Evolutionary conservation across 768 basidiomycete genomes (phyloP).

Genomic region (Boletus rex-veris): DNA sequence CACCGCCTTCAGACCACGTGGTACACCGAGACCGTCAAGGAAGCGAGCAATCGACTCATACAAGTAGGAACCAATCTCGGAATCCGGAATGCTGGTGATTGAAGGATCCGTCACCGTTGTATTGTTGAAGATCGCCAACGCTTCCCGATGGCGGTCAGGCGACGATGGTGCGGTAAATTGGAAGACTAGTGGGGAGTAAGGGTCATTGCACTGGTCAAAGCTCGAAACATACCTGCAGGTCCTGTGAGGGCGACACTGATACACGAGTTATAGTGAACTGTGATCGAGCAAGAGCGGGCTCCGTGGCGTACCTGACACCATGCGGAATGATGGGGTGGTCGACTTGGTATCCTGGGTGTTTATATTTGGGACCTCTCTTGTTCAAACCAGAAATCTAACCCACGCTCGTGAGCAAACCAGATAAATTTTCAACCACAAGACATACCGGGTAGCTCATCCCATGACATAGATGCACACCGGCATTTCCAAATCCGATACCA

Average conservation of each 20-base stretch:
- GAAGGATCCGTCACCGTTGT: conserved; percentile 65
- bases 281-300: background rate
- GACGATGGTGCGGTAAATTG: conserved; percentile 94
- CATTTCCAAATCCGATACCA: conserved; percentile 93
- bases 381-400: conserved; percentile 86
- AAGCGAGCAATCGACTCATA: conserved; percentile 87
- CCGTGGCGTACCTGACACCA: conserved; percentile 59
- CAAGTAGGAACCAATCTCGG: conserved; percentile 72
- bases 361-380: conserved; percentile 90
- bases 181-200: conserved; percentile 56
- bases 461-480: conserved; percentile 87
- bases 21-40: conserved; percentile 80
- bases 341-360: conserved; percentile 86
- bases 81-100: conserved; percentile 70
- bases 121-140: conserved; percentile 75
- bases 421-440: conserved; percentile 6
- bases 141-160: conserved; percentile 86
- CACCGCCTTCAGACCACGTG: conserved; percentile 80
- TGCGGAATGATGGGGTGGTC: conserved; percentile 91
- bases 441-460: conserved; percentile 85
- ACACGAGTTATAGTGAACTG: conserved; percentile 1
- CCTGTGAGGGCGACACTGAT: conserved; percentile 81
- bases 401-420: background rate
- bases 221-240: conserved; percentile 58
- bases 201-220: background rate